Percentiles rank a stretch among this genome's conserved stretches.
These are phyloP conservation scores for Singerocomus inundabilis DNA, from an alignment of 1,284 basidiomycete genomes.

Conservation along the genomic window DNA sequence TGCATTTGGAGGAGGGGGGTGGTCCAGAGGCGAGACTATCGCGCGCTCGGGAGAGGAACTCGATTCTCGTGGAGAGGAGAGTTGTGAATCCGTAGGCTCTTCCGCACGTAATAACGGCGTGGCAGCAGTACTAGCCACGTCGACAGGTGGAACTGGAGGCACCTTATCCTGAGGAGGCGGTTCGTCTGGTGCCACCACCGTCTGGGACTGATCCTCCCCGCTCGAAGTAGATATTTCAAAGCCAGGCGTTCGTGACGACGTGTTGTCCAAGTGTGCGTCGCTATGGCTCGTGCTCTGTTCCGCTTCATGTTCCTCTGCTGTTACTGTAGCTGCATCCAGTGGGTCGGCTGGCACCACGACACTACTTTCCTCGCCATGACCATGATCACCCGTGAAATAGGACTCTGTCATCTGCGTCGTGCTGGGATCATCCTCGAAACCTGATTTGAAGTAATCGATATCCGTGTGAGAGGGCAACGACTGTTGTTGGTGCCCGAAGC, in stretches of 20 bases:
- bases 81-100: conserved; percentile 8
- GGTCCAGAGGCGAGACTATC: conserved; percentile 56
- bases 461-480: conserved; percentile 21
- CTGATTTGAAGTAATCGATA: conserved; percentile 33
- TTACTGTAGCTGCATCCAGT: conserved; percentile 43
- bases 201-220: conserved; percentile 16
- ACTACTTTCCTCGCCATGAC: conserved; percentile 18
- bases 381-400: conserved; percentile 17
- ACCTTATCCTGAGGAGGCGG: conserved; percentile 7
- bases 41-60: conserved; percentile 31
- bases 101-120: conserved; percentile 9
- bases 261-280: conserved; percentile 11
- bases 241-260: conserved; percentile 25
- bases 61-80: conserved; percentile 25
- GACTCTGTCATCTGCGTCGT: conserved; percentile 28
- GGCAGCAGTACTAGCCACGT: conserved; percentile 6
- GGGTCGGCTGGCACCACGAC: conserved; percentile 36
- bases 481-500: conserved; percentile 34
- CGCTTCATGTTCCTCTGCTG: conserved; percentile 39
- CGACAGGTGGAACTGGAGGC: conserved; percentile 6
- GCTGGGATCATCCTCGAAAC: conserved; percentile 34
- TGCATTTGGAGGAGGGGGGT: conserved; percentile 34
- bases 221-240: conserved; percentile 26
- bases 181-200: conserved; percentile 14
- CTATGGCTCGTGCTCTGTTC: conserved; percentile 30